A percentile compares a stretch with the other conserved stretches of the same genome.
phyloP scores from a whole-genome alignment of 2,329 filamentous ascomycete species.

The Plenodomus biglobosus region DNA sequence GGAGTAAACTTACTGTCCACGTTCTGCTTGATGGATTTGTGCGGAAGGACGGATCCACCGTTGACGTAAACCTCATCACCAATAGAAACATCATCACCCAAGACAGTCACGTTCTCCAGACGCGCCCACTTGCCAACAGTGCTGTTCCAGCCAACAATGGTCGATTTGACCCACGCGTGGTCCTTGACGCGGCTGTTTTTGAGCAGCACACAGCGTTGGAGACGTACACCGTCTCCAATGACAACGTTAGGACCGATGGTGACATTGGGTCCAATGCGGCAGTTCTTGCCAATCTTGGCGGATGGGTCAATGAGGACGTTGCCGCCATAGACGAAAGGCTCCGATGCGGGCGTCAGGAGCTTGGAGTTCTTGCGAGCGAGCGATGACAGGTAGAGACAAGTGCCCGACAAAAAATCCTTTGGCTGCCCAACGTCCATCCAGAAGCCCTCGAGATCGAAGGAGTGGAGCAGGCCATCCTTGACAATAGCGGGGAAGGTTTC shows the following conservation, averaged over 20 bases:
- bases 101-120: constrained; percentile 95
- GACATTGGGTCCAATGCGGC: constrained; percentile 95
- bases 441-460: constrained; percentile 94
- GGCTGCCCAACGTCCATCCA: constrained; percentile 99
- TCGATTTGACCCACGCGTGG: constrained; percentile 98
- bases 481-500: constrained; percentile 97
- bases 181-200: constrained; percentile 94
- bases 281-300: constrained; percentile 97
- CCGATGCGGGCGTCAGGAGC: constrained; percentile 70
- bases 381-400: constrained; percentile 92
- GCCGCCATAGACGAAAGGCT: constrained; percentile 84
- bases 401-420: constrained; percentile 96
- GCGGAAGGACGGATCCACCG: constrained; percentile 88
- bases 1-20: constrained; percentile 65
- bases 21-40: constrained; percentile 99
- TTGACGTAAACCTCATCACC: constrained; percentile 99
- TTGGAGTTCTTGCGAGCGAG: constrained; percentile 88
- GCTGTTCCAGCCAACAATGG: constrained; percentile 98
- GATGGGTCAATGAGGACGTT: constrained; percentile 94
- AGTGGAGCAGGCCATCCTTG: constrained; percentile 87
- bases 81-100: constrained; percentile 96
- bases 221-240: constrained; percentile 87
- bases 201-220: constrained; percentile 90
- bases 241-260: constrained; percentile 92
- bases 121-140: constrained; percentile 93